Evolutionary conservation across 1,284 basidiomycete species (phyloP), one percentile per base, ranked within the genome.

Genomic region (Cerrena zonata): DNA sequence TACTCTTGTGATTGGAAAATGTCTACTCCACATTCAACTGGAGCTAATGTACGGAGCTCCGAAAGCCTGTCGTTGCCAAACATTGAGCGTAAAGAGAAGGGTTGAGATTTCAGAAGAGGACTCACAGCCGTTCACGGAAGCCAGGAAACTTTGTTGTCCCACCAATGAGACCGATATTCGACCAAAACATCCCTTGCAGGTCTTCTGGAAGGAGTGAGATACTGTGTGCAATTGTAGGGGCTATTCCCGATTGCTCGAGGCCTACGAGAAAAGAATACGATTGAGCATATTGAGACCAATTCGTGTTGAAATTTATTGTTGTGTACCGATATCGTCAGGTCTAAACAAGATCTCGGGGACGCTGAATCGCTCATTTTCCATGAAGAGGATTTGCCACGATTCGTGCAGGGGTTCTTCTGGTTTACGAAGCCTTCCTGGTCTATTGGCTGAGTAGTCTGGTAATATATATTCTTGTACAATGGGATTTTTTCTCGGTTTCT

Each of bases 101-200:
- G 18, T 48, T 39, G 24, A 42, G 37, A 51, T 5, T 25, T 39
- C 47, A 5, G 24, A 36, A 27, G 13, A 5, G 22, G 7, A 69
- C 84, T 61, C 65, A 89, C 91, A 97, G 67, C 68, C 94, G 73
- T 48, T 78, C 68, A 21, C 79, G 77, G 58, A 97, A 84, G 2
- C 86, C 88, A 42, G 83, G 75, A 56, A 94, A 80, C 58, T 81
- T 80, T 2, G 83, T 81, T 62, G 82, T 85, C 5, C 94, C 94
- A 47, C 94, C 94, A 56, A 93, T 80, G 52, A 96, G 70, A 4
- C 90, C 86, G 55, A 98, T 92, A 65, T 97, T 92, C 36, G 82
- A 82, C 93, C 93, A 97, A 68, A 93, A 93, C 82, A 96, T 82
- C 23, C 90, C 92, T 58, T 84, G 89, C 30, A 94, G 61, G 59